These are phyloP conservation scores for Vigna angularis DNA, from an alignment of 306 rosid species.

Conservation along the genomic window DNA sequence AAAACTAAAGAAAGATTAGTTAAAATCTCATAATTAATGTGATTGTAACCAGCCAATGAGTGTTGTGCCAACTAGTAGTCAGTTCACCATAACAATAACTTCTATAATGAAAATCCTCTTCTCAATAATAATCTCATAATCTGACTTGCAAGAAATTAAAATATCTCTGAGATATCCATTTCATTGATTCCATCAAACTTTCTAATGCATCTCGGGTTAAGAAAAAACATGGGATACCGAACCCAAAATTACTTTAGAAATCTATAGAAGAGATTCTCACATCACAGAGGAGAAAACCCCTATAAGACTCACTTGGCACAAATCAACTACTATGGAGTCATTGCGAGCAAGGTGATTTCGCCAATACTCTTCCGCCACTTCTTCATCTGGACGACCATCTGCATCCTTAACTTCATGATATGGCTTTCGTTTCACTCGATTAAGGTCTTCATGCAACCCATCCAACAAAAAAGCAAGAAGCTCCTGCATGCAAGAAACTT, in stretches of 20 bases:
- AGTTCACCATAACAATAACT: slow-evolving; percentile 28
- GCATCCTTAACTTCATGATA: slow-evolving; percentile 81
- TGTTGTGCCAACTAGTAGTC: slow-evolving; percentile 28
- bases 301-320: slow-evolving; percentile 66
- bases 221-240: not conserved
- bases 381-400: slow-evolving; percentile 76
- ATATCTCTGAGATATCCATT: not conserved
- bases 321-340: slow-evolving; percentile 79
- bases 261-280: not conserved
- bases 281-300: not conserved
- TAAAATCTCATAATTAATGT: slow-evolving; percentile 27
- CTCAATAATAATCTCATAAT: slow-evolving; percentile 16
- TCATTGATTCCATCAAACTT: slow-evolving; percentile 28
- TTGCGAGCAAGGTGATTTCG: slow-evolving; percentile 85
- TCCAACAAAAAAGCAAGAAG: slow-evolving; percentile 92
- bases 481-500: slow-evolving; percentile 65
- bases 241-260: slow-evolving; percentile 9
- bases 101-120: slow-evolving; percentile 8
- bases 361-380: slow-evolving; percentile 89
- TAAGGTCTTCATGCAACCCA: slow-evolving; percentile 92
- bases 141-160: slow-evolving; percentile 25
- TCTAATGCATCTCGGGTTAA: not conserved
- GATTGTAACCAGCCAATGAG: slow-evolving; percentile 35
- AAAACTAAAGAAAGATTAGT: not conserved
- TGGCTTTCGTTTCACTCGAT: slow-evolving; percentile 85